Evolutionary conservation across 2,329 filamentous ascomycete species (phyloP).

Genomic region (Trichoderma asperellum): DNA sequence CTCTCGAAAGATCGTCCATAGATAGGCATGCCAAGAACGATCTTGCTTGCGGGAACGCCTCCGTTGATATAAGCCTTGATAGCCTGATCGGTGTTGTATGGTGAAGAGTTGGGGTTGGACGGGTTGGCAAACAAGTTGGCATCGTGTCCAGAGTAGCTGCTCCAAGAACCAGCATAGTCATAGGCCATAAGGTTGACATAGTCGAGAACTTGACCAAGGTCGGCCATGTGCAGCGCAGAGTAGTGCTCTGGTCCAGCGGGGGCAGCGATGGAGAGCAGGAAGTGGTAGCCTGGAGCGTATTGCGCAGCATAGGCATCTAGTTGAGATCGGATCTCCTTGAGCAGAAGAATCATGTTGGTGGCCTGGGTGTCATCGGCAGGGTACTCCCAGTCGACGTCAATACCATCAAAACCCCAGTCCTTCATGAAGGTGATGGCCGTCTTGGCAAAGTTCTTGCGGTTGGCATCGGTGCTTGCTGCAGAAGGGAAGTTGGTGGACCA

Average conservation of each 20-base stretch:
- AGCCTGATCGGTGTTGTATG: conserved; percentile 69
- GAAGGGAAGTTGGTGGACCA: conserved; percentile 76
- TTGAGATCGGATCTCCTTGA: conserved; percentile 50
- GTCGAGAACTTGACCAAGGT: conserved; percentile 56
- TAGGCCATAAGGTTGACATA: conserved; percentile 74
- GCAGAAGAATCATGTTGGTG: conserved; percentile 50
- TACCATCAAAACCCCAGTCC: conserved; percentile 67
- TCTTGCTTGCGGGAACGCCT: conserved; percentile 66
- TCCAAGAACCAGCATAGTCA: conserved; percentile 77
- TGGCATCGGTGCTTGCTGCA: conserved; percentile 64
- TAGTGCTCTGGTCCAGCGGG: conserved; percentile 57
- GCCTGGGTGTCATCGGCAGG: conserved; percentile 46
- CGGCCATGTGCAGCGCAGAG: conserved; percentile 50
- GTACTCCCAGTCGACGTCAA: conserved; percentile 50
- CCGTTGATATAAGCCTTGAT: conserved; percentile 66
- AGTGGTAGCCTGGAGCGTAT: conserved; percentile 53
- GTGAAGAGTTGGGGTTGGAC: conserved; percentile 61
- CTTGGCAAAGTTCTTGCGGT: conserved; percentile 68
- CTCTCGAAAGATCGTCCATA: conserved; percentile 38
- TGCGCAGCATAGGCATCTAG: conserved; percentile 54
- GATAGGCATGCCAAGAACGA: conserved; percentile 78
- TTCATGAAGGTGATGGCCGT: conserved; percentile 71
- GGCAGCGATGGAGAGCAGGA: conserved; percentile 58
- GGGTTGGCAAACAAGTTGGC: conserved; percentile 69
- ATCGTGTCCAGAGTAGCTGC: conserved; percentile 65